A percentile compares a stretch with the other conserved stretches of the same genome.
Evolutionary conservation across 2,329 filamentous ascomycete species (phyloP).

Genomic region (Nectriaceae sp.): DNA sequence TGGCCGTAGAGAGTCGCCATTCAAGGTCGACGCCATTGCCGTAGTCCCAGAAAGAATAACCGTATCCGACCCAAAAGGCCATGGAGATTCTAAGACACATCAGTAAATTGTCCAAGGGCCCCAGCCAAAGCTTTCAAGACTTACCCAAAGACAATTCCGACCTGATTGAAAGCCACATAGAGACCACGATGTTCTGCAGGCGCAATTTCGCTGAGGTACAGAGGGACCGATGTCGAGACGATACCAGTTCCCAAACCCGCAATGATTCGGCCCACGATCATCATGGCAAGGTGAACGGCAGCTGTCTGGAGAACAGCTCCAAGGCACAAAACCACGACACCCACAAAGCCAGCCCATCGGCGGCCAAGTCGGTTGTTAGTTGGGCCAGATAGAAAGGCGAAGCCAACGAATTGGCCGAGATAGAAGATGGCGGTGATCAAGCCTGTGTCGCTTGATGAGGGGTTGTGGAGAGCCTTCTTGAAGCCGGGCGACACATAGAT

Average conservation of each 20-base stretch:
- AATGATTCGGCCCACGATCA: constrained; percentile 53
- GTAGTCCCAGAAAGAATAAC: constrained; percentile 53
- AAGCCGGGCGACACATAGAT: constrained; percentile 59
- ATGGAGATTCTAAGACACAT: constrained; percentile 4
- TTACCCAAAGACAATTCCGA: constrained; percentile 59
- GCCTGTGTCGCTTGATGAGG: constrained; percentile 47
- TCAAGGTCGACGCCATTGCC: constrained; percentile 46
- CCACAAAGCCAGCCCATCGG: constrained; percentile 50
- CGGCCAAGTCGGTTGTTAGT: constrained; percentile 53
- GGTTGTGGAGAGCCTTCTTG: constrained; percentile 45
- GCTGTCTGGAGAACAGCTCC: constrained; percentile 51
- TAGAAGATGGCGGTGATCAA: constrained; percentile 60
- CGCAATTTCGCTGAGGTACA: constrained; percentile 61
- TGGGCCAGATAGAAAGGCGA: constrained; percentile 55
- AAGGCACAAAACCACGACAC: constrained; percentile 47
- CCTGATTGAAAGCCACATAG: constrained; percentile 61
- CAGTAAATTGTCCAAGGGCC: background rate
- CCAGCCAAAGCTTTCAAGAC: constrained; percentile 6
- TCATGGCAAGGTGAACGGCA: constrained; percentile 43
- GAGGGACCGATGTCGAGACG: constrained; percentile 56
- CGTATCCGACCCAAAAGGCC: constrained; percentile 55
- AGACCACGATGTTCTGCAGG: constrained; percentile 54
- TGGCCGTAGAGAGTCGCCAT: constrained; percentile 55
- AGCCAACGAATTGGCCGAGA: constrained; percentile 56
- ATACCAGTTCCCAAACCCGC: constrained; percentile 56